Evolutionary conservation across 768 basidiomycete species (phyloP).

Genomic region (Calocera cornea): DNA sequence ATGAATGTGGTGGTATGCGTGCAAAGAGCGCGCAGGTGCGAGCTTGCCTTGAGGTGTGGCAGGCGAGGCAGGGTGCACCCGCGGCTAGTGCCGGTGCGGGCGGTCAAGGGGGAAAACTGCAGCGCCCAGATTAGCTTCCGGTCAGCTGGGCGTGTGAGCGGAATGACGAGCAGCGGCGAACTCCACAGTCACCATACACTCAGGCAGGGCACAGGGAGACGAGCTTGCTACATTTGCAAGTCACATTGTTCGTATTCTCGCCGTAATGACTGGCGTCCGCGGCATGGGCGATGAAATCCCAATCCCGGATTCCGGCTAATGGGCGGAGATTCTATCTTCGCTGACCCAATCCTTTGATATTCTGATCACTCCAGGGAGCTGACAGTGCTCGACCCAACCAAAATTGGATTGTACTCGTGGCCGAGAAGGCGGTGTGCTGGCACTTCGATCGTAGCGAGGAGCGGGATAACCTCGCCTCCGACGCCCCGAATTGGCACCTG

Average conservation of each 20-base stretch:
- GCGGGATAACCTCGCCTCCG: neutral
- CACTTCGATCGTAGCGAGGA: neutral
- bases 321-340: neutral
- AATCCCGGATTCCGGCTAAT: neutral
- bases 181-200: no score
- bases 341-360: no score
- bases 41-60: neutral
- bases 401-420: neutral
- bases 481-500: neutral
- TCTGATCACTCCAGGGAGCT: no score
- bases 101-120: constrained; percentile 6
- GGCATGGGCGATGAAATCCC: neutral
- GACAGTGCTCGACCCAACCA: no score
- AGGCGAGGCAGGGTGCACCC: neutral
- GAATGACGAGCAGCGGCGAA: neutral
- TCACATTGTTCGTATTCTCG: neutral
- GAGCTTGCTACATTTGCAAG: no score
- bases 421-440: neutral
- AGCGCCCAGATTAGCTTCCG: neutral
- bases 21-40: neutral
- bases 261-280: neutral
- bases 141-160: neutral
- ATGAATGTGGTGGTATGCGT: neutral
- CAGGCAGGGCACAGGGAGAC: no score
- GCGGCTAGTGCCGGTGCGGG: neutral